Evolutionary conservation across 176 grass and related monocot genomes (phyloP), one percentile per base, ranked within the genome.

Genomic region (Oryza glumipatula): DNA sequence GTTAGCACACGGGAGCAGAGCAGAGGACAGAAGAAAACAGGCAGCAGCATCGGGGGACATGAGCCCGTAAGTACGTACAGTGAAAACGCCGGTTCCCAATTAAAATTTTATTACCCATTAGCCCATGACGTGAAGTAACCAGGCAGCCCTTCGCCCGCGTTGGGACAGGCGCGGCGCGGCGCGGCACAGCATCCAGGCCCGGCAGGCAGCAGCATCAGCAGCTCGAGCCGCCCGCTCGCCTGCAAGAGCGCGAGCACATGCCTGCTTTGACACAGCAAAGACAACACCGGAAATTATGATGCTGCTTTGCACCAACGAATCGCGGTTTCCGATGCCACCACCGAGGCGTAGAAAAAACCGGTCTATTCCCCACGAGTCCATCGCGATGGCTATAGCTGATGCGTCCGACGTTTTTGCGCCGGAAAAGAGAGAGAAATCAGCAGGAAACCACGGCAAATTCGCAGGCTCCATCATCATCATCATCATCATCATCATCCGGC

Each of bases 201-300:
- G 39, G 39, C 39, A 41, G 39, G 38, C 38, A 39, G 39, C 39
- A 41, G 39, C 39, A 41, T 41, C 43, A 71, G 21, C 73, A 11
- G 67, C 84, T 83, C 79, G 83, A 78, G 83, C 88, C 73, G 32
- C 46, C 74, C 44, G 13, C 51, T n/a, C 19, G 48, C 14, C 16
- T 63, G 58, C 58, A 8, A 58, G 52, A 58, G 52, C 17, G 52
- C 51, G 49, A 39, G 5, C 52, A 44, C 60, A 13, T 21, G 52
- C 60, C 9, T 21, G 52, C 52, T 58, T 46, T 21, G 65, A 45
- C 49, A 14, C n/a, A 7, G n/a, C 5, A 4, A 15, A 44, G 13
- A 2, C 72, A 63, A 63, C 65, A 3, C 58, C 81, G 83, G 54
- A 72, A 82, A 86, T 70, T 26, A 72, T 2, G 72, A 72, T 23